Evolutionary conservation across 2,329 filamentous ascomycete species (phyloP).

Genomic region (Verticillium zaregamsianum): DNA sequence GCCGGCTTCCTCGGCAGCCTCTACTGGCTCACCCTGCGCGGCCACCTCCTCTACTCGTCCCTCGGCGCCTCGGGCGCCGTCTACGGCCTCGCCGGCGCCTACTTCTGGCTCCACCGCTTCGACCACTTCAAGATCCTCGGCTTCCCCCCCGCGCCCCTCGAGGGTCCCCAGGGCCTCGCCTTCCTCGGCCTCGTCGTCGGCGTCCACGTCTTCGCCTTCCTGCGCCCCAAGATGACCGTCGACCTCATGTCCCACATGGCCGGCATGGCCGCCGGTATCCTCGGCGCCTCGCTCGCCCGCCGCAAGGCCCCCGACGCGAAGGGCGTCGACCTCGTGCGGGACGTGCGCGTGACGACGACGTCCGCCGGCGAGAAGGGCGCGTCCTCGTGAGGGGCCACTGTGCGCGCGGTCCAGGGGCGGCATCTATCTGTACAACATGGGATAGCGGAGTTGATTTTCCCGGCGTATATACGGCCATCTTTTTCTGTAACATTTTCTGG

Average conservation of each 20-base stretch:
- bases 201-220: slow-evolving; percentile 43
- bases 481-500: background rate
- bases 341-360: background rate
- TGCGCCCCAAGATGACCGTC: slow-evolving; percentile 37
- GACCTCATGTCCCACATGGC: slow-evolving; percentile 51
- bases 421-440: background rate
- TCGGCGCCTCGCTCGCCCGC: slow-evolving; percentile 23
- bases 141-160: slow-evolving; percentile 48
- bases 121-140: slow-evolving; percentile 55
- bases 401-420: no score
- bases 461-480: background rate
- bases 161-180: slow-evolving; percentile 49
- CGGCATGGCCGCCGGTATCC: slow-evolving; percentile 44
- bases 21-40: slow-evolving; percentile 39
- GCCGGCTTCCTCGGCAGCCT: slow-evolving; percentile 58
- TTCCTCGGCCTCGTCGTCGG: slow-evolving; percentile 48
- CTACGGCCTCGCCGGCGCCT: slow-evolving; percentile 57
- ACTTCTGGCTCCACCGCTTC: slow-evolving; percentile 54
- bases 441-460: background rate
- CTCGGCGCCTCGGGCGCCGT: slow-evolving; percentile 66
- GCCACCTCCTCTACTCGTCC: slow-evolving; percentile 43
- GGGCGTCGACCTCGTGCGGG: background rate
- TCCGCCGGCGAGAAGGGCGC: background rate
- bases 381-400: background rate
- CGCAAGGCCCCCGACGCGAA: background rate